Base-by-base conservation (phyloP, 257 asterid species). In the Anisodus acutangulus region DNA sequence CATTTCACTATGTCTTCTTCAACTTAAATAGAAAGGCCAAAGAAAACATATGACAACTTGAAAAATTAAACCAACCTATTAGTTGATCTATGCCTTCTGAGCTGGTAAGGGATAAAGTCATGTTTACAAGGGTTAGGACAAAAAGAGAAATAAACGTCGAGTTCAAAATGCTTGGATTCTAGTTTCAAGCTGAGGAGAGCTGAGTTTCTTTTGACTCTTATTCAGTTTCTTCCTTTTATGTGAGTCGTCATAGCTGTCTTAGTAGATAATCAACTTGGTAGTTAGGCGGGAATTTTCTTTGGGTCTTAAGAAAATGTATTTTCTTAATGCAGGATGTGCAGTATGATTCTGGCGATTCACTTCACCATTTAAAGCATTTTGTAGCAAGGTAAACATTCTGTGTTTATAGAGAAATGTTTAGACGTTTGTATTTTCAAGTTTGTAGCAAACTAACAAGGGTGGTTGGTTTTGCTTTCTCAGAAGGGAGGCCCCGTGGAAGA, bases 401-500 rank as follows among this genome's bases (percentile, higher is more conserved):
- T 59, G 37, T 72, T 37, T 72, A 9, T 31, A 74, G 62, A 22
- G 8, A 49, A 10, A 74, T 22, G 51, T 78, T n/a, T 71, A 35
- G 55, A 22, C 11, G 41, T 60, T 55, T 69, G 37, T 82, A 82
- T 53, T 37, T 57, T 7, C 37, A 17, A 1, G 51, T 59, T 31
- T 69, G 58, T 1, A 47, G 6, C 39, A 80, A 31, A 71, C 82
- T 86, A 79, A 87, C 76, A 22, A 63, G 63, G 63, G 82, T 76
- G 19, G 55, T 64, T 8, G 26, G 11, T 57, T 6, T 51, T 84
- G 76, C 86, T 88, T 83, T n/a, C 86, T 68, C 90, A 95, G 98
- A 88, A 89, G 97, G 91, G 98, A 97, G 83, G 92, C 97, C 59
- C 99, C 99, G 63, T 97, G 99, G 99, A 95, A 97, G 85, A 91